Percentiles rank a stretch among this genome's conserved stretches.
Evolutionary conservation across 2,329 filamentous ascomycete species (phyloP).

Genomic region (Pezicula neosporulosa): DNA sequence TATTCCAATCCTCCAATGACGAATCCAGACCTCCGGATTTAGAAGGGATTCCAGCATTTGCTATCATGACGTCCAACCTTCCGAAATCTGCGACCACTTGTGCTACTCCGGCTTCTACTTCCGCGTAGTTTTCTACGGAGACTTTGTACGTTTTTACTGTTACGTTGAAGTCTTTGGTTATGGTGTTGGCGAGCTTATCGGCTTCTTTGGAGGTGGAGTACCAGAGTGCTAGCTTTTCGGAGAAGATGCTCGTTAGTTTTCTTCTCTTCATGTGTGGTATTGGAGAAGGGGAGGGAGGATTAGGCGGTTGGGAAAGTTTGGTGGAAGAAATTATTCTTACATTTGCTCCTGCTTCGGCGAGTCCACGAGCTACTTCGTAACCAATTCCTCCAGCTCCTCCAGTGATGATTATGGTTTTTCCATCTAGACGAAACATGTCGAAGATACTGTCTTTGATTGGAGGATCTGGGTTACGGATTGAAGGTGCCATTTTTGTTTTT

Average conservation of each 20-base stretch:
- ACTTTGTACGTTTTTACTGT: slow-evolving; percentile 56
- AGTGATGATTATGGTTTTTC: slow-evolving; percentile 40
- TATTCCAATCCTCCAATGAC: slow-evolving; percentile 70
- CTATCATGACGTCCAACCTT: slow-evolving; percentile 66
- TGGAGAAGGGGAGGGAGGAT: too few relatives aligned
- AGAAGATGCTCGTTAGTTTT: background rate
- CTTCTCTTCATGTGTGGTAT: too few relatives aligned
- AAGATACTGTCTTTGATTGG: slow-evolving; percentile 7
- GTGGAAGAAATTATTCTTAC: slow-evolving; percentile 5
- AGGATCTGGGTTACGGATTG: slow-evolving; percentile 4
- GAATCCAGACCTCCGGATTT: slow-evolving; percentile 49
- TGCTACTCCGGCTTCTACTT: slow-evolving; percentile 66
- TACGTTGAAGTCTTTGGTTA: slow-evolving; percentile 10
- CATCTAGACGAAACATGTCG: slow-evolving; percentile 36
- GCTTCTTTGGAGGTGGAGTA: slow-evolving; percentile 26
- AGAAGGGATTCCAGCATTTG: slow-evolving; percentile 72
- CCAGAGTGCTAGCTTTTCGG: slow-evolving; percentile 27
- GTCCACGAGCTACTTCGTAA: slow-evolving; percentile 36
- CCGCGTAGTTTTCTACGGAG: slow-evolving; percentile 66
- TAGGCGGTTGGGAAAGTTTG: too few relatives aligned
- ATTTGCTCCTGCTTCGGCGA: slow-evolving; percentile 41
- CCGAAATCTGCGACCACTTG: slow-evolving; percentile 63
- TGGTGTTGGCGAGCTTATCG: slow-evolving; percentile 23
- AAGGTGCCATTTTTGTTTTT: slow-evolving; percentile 1
- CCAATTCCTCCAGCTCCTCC: slow-evolving; percentile 41